Conservation (phyloP, 495 filamentous ascomycete genomes). For the Daldinia loculata region DNA sequence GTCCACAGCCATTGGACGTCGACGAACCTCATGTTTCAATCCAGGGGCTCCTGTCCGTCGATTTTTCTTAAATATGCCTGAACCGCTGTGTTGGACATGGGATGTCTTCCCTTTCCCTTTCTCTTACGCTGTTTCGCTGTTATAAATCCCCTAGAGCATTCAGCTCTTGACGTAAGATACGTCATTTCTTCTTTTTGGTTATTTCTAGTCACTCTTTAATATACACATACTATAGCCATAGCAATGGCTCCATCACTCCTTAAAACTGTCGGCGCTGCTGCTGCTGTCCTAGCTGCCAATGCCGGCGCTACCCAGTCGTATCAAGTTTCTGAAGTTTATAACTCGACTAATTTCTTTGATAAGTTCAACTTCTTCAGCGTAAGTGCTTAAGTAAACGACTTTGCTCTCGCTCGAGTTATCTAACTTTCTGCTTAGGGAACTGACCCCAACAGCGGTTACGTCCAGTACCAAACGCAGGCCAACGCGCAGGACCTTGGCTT, state of each 20-base stretch:
- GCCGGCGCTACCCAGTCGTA: conserved; percentile 48
- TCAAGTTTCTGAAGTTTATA: conserved; percentile 56
- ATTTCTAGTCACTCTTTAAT: conserved; percentile 37
- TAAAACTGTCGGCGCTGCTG: conserved; percentile 50
- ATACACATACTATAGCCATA: conserved; percentile 35
- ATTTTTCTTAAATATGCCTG: conserved; percentile 28
- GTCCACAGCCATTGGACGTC: conserved; percentile 6
- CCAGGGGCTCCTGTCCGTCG: conserved; percentile 20
- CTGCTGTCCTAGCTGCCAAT: conserved; percentile 48
- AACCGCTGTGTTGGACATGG: neutral
- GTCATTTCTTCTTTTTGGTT: conserved; percentile 56
- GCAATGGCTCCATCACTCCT: conserved; percentile 56
- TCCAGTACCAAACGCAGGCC: conserved; percentile 65
- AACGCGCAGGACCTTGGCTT: conserved; percentile 63
- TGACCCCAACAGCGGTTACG: conserved; percentile 73
- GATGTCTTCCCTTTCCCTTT: neutral
- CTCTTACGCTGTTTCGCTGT: conserved; percentile 15
- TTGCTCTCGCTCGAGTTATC: neutral
- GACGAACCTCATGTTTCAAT: conserved; percentile 9
- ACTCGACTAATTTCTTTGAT: conserved; percentile 60
- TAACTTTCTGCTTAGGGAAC: conserved; percentile 36
- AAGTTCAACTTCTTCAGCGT: conserved; percentile 60
- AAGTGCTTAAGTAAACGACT: conserved; percentile 15
- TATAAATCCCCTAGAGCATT: conserved; percentile 36
- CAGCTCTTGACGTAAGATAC: conserved; percentile 58